Conservation (phyloP, 805 yeast genomes). For the Nakazawaea pomicola region DNA sequence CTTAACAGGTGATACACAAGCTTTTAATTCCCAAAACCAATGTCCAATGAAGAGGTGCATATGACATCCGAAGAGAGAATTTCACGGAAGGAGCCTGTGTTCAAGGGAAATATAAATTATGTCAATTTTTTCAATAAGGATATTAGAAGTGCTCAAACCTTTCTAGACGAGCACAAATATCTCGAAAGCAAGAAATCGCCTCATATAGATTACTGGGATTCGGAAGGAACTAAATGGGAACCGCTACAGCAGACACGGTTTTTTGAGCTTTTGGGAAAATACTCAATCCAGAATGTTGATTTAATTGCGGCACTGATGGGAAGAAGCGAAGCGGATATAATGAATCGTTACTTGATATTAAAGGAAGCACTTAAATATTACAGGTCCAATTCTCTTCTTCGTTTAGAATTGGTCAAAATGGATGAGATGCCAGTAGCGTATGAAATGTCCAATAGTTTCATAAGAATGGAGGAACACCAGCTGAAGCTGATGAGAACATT, state of each 20-base stretch:
- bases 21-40: no score
- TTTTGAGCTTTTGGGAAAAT: conserved; percentile 44
- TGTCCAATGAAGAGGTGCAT: no score
- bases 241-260: conserved; percentile 44
- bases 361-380: conserved; percentile 21
- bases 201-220: neutral
- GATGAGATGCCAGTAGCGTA: conserved; percentile 45
- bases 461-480: conserved; percentile 37
- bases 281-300: conserved; percentile 43
- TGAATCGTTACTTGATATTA: conserved; percentile 38
- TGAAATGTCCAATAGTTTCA: conserved; percentile 42
- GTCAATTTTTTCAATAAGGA: no score
- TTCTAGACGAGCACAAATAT: no score
- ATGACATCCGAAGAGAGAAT: no score
- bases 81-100: no score
- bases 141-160: no score
- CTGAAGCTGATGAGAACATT: neutral
- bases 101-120: no score
- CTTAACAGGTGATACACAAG: no score
- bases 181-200: no score
- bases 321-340: conserved; percentile 41
- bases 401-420: conserved; percentile 27
- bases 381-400: conserved; percentile 20
- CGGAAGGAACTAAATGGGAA: conserved; percentile 38
- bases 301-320: conserved; percentile 30